Evolutionary conservation across 176 grass and related monocot genomes (phyloP).

Genomic region (Carex littledalei): DNA sequence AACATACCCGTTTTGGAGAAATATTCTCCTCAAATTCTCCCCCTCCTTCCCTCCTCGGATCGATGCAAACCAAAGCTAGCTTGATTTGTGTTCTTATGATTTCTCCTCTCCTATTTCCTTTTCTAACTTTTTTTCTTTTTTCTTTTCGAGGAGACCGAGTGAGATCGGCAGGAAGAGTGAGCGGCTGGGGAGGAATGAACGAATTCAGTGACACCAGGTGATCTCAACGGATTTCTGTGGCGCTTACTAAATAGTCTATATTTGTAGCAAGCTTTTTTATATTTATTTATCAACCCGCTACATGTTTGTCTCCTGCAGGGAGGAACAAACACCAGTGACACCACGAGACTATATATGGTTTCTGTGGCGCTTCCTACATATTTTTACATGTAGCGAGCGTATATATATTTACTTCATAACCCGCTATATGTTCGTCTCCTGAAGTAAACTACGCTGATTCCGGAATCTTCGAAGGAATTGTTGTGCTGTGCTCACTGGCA

Average conservation of each 20-base stretch:
- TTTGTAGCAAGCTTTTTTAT: background rate
- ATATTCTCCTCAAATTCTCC: background rate
- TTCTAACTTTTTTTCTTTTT: background rate
- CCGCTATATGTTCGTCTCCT: background rate
- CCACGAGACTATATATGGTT: too few relatives aligned
- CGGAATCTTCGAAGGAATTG: background rate
- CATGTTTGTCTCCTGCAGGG: background rate
- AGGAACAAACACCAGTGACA: background rate
- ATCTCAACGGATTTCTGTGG: background rate
- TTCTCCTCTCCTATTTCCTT: background rate
- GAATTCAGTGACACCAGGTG: background rate
- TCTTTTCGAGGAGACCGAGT: background rate
- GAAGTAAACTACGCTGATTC: background rate
- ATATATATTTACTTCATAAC: background rate
- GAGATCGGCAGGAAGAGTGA: slow-evolving; percentile 4
- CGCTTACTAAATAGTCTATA: background rate
- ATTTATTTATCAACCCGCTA: background rate
- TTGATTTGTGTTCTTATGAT: background rate
- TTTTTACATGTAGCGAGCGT: background rate
- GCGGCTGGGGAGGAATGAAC: background rate
- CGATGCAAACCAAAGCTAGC: background rate
- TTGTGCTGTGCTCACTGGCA: background rate
- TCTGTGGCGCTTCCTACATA: too few relatives aligned
- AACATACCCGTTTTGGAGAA: background rate
- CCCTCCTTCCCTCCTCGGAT: background rate